Percentiles rank a stretch among this genome's conserved stretches.
These are phyloP conservation scores for Podosphaera fusca DNA, from an alignment of 2,329 filamentous ascomycete species.

Conservation along the genomic window DNA sequence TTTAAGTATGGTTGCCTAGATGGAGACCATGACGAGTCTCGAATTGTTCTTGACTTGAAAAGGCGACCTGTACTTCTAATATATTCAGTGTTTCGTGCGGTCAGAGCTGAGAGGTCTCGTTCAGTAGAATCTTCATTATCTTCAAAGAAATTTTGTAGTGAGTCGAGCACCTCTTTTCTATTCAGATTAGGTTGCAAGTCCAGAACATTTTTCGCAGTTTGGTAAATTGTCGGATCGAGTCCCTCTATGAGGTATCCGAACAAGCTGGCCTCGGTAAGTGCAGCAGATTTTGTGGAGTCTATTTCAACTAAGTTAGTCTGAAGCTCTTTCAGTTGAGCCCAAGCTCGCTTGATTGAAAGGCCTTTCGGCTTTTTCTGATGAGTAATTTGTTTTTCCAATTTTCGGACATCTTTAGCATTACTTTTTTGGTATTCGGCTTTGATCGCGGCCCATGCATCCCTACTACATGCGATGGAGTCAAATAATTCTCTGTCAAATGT, in stretches of 20 bases:
- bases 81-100: not conserved
- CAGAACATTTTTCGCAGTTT: not conserved
- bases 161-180: not conserved
- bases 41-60: not conserved
- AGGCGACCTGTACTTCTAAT: not conserved
- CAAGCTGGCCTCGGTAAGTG: not conserved
- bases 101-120: not conserved
- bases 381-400: not conserved
- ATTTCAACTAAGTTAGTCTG: not conserved
- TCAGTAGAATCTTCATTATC: not conserved
- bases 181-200: not conserved
- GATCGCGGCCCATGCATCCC: not conserved
- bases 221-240: not conserved
- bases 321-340: not conserved
- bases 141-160: not conserved
- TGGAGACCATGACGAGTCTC: not conserved
- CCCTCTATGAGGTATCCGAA: not conserved
- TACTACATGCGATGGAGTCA: too few relatives aligned
- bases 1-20: too few relatives aligned
- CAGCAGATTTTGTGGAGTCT: not conserved
- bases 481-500: too few relatives aligned
- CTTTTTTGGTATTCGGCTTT: not conserved
- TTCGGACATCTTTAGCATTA: not conserved
- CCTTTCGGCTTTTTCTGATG: not conserved
- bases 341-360: not conserved